Conservation (phyloP, 495 filamentous ascomycete species). For the Diplogelasinospora grovesii region DNA sequence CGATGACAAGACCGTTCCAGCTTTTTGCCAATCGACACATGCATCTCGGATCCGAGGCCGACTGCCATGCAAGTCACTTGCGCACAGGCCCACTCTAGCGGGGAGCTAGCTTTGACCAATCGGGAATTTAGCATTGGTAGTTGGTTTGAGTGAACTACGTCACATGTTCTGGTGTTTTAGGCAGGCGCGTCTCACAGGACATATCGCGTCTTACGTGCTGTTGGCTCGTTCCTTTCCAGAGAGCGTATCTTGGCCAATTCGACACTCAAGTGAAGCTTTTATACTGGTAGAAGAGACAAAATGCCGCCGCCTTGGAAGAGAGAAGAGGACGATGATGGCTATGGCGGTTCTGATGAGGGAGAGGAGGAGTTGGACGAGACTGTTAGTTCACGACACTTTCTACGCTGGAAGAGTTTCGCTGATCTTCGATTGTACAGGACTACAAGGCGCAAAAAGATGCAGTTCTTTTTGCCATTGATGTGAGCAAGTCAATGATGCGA, state of each 20-base stretch:
- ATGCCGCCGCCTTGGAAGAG: no score
- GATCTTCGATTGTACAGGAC: no score
- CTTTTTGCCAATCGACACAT: no score
- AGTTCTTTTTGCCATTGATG: conserved; percentile 89
- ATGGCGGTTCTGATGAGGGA: conserved; percentile 56
- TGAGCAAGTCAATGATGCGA: conserved; percentile 83
- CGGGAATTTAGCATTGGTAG: neutral
- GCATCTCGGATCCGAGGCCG: no score
- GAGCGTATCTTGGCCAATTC: no score
- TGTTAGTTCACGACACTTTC: conserved; percentile 39
- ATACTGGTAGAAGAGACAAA: neutral
- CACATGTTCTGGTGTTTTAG: conserved; percentile 24
- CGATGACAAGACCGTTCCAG: no score
- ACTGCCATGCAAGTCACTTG: no score
- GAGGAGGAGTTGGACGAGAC: conserved; percentile 70
- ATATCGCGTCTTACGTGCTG: no score
- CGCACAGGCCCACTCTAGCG: no score
- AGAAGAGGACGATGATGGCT: conserved; percentile 34
- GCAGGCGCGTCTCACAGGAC: conserved; percentile 24
- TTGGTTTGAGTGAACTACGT: neutral
- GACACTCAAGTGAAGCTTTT: neutral
- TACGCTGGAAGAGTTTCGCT: neutral
- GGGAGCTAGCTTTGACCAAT: no score
- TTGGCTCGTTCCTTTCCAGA: no score
- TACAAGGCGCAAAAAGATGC: conserved; percentile 95